Conservation (phyloP, 225 moss, liverwort and hornwort genomes). For the Pseudisothecium myosuroides region DNA sequence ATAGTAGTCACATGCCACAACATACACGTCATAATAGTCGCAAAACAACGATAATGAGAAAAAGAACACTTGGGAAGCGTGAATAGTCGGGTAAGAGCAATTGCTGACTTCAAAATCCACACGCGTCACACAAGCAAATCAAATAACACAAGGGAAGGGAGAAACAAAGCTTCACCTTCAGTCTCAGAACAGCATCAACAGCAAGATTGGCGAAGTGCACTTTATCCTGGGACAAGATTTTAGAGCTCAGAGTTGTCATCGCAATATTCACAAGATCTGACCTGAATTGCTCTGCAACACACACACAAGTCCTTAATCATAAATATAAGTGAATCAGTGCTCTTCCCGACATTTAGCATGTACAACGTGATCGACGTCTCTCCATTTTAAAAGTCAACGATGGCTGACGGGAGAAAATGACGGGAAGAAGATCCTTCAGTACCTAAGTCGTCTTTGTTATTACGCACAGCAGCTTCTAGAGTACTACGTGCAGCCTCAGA, state of each 20-base stretch:
- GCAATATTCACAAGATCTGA: constrained; percentile 91
- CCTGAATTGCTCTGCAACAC: constrained; percentile 68
- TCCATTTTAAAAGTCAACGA: neutral
- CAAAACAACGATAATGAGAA: neutral
- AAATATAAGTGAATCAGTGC: too few species aligned
- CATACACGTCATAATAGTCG: neutral
- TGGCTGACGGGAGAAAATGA: neutral
- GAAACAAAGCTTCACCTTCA: constrained; percentile 43
- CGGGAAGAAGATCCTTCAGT: neutral
- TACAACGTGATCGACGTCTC: neutral
- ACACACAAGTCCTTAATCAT: neutral
- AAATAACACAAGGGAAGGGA: neutral
- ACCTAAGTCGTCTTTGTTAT: constrained; percentile 84
- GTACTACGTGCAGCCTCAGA: constrained; percentile 69
- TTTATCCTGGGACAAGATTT: constrained; percentile 95
- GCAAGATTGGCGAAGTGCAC: constrained; percentile 92
- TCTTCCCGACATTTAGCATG: neutral
- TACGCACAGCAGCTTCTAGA: constrained; percentile 65
- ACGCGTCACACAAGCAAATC: neutral
- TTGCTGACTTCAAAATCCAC: neutral
- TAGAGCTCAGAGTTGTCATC: constrained; percentile 98
- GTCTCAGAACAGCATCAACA: constrained; percentile 83
- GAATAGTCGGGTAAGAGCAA: too few species aligned
- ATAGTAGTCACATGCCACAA: neutral
- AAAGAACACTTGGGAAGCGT: neutral